Percentiles rank a stretch among this genome's conserved stretches.
Evolutionary conservation across 495 filamentous ascomycete species (phyloP).

Genomic region (Baudoinia panamericana): DNA sequence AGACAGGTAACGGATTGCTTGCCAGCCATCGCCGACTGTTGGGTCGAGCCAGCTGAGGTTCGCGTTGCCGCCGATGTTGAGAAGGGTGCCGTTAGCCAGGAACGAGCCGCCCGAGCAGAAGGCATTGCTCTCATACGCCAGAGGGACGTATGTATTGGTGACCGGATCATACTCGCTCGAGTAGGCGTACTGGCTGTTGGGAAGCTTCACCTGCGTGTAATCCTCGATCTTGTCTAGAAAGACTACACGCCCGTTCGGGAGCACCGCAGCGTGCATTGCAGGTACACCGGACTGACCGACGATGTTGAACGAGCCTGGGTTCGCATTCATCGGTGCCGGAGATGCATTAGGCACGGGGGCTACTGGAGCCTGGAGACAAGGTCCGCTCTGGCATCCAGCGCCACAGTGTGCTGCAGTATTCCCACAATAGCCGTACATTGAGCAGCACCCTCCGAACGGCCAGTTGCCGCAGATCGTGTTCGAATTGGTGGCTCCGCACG

Average conservation of each 20-base stretch:
- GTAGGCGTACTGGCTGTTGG: conserved; percentile 45
- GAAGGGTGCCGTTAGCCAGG: conserved; percentile 41
- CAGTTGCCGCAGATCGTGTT: conserved; percentile 38
- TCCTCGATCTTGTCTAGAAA: conserved; percentile 55
- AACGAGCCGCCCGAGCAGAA: conserved; percentile 52
- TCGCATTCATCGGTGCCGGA: conserved; percentile 25
- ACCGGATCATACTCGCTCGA: conserved; percentile 46
- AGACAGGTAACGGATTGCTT: conserved; percentile 40
- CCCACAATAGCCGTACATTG: conserved; percentile 36
- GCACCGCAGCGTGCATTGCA: conserved; percentile 49
- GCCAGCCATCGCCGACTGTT: conserved; percentile 47
- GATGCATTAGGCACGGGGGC: conserved; percentile 23
- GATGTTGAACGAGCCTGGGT: conserved; percentile 36
- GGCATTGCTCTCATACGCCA: conserved; percentile 46
- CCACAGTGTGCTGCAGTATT: conserved; percentile 33
- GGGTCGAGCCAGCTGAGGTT: conserved; percentile 42
- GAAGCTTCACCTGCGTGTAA: conserved; percentile 42
- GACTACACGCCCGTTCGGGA: conserved; percentile 46
- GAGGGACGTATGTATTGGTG: conserved; percentile 35
- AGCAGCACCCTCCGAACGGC: conserved; percentile 38
- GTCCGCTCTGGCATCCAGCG: conserved; percentile 35
- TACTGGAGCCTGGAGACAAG: conserved; percentile 25
- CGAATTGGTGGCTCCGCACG: conserved; percentile 35
- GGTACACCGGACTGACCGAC: conserved; percentile 47
- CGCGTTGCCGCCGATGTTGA: conserved; percentile 46